Evolutionary conservation across 2,329 filamentous ascomycete genomes (phyloP), one percentile per base, ranked within the genome.

Genomic region (Colletotrichum echinochloae): DNA sequence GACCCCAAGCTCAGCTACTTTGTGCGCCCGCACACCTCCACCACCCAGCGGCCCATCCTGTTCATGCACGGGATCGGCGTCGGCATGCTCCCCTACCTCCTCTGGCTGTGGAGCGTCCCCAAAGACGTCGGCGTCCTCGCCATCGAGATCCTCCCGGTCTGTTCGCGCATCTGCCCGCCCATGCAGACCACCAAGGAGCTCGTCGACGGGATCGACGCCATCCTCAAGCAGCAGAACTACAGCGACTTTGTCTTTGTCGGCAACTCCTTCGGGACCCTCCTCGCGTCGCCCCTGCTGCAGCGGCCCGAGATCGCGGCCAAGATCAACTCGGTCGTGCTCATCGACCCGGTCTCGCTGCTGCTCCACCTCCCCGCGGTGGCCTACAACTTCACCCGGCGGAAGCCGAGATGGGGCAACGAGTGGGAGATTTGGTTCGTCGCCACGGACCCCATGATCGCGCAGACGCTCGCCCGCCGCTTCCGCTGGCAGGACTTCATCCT

Each of bases 41-140:
- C 83, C 65, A 86, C 82, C 1, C 83, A 83, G 51, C 84, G 84
- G 61, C 91, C 91, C 0, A 79, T 93, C 9, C 79, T 94, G 5
- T 93, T 92, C 79, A 83, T 93, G 57, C 91, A 93, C 74, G 91
- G 91, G 20, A 92, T 93, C 59, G 90, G 91, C 51, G 84, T 93
- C 67, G 91, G 91, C 0, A 83, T 93, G 2, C 87, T 87, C 76
- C 86, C 90, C 0, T 92, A 93, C 74, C 81, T 85, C 16, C 77
- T 80, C 20, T 91, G 91, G 75, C 80, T 93, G 1, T 89, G 66
- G 78, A 91, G 60, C 5, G 51, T 76, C 14, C 74, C 75, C 3
- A 77, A 79, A 41, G 84, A 86, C 60, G 81, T 91, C 26, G 90
- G 90, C 33, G 84, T 93, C 67, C 85, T 93, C 44, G 89, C 87